Base-by-base conservation (phyloP, 495 filamentous ascomycete genomes). In the Hypoxylon crocopeplum region DNA sequence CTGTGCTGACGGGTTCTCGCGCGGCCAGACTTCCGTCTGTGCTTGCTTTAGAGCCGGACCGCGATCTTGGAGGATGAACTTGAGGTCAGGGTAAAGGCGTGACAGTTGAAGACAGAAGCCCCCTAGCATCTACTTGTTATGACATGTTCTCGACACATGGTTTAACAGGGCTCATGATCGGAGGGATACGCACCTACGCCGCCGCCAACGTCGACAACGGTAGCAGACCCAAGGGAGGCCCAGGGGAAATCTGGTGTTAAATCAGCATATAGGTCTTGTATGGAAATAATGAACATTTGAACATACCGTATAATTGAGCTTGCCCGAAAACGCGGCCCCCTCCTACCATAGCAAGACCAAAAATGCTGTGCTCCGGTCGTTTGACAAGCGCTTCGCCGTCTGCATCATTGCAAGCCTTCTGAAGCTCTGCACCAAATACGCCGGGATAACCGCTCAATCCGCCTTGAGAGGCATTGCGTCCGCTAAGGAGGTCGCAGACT, bases 11-110 rank as follows among this genome's bases (percentile, higher is more conserved):
- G 71, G 54, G 21, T 67, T 68, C 39, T 69, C 61, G 30, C 55
- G 53, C 3, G 62, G 62, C 64, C 69, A 72, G 3, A 72, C 41
- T 13, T 62, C 55, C 17, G 45, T 27, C 37, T 68, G 22, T 7
- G 66, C 73, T 25, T 69, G 50, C 24, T 68, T 55, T 17, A 79
- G 30, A 7, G 65, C 70, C 8, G 69, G 62, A 0, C 41, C 64
- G 3, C 73, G 62, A 49, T 80, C 77, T 58, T 79, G 74, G 13
- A 80, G 38, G 15, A 78, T 53, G 29, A 75, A 74, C 2, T 67
- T 69, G 7, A 79, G 59, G 1, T 69, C 16, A 0, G 74, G 68
- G 44, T 70, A 72, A 6, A 59, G 36, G 15, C 47, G 55, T 0
- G 60, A 66, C 8, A 74, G 56, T 38, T 67, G 68, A 42, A 72